Evolutionary conservation across 2,329 filamentous ascomycete genomes (phyloP), one percentile per base, ranked within the genome.

Genomic region (Xylaria sp.): DNA sequence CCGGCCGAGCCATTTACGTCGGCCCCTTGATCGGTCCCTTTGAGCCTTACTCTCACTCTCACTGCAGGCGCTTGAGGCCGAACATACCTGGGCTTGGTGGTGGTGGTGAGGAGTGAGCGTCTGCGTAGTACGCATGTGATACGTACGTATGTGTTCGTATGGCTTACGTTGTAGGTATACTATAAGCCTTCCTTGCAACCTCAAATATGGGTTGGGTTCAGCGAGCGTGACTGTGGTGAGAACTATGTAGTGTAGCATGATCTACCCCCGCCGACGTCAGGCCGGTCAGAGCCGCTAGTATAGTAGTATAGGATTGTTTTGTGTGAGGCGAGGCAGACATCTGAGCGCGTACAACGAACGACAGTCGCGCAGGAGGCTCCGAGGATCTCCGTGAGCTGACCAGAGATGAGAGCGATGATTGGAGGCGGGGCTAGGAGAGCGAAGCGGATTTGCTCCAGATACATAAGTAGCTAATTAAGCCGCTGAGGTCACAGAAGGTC

Each of bases 361-460:
- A 35, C 25, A 59, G 32, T 44, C 40, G 18, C 35, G 61, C 42
- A 62, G 47, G 40, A 27, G 48, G 40, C 23, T 47, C 21, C 35
- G 5, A 8, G 63, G 54, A 35, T 54, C 60, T 70, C 62, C 59
- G 69, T 69, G 65, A 70, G 65, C 62, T 63, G 65, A 63, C 40
- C 42, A 59, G 44, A 62, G 37, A 51, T 32, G 47, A 60, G 59
- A 40, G 37, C 47, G 3, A 48, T 65, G 53, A 63, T 57, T 63
- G 67, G 65, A 62, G 35, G 55, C 47, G 35, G 60, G 57, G 55
- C 5, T 63, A 29, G 47, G 59, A 58, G 47, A 64, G 40, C 29
- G 25, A 51, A 29, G 48, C 8, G 5, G 42, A 25, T 40, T 32
- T 23, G 40, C 13, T 8, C 16, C 18, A 35, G 25, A 27, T 54